These are phyloP conservation scores for Bruguiera hainesii DNA, from an alignment of 441 rosid genomes.

Conservation along the genomic window DNA sequence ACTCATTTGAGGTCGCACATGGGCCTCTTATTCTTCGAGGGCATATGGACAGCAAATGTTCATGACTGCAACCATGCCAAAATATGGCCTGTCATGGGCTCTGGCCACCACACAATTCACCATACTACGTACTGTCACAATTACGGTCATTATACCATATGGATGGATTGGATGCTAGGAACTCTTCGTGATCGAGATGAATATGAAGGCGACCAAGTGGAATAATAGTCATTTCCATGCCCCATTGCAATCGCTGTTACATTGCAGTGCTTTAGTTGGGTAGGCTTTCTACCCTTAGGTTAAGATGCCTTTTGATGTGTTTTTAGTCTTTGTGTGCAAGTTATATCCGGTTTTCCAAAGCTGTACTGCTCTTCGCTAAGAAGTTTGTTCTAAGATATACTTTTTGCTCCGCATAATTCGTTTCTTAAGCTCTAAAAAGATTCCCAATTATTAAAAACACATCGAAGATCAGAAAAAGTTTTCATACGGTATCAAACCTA, in stretches of 20 bases:
- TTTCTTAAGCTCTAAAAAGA: neutral
- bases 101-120: conserved; percentile 97
- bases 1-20: conserved; percentile 73
- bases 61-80: conserved; percentile 87
- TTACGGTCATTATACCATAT: conserved; percentile 91
- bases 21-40: conserved; percentile 73
- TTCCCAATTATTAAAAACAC: no score
- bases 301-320: no score
- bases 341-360: conserved; percentile 7
- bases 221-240: conserved; percentile 24
- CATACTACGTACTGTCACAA: conserved; percentile 90
- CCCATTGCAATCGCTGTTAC: neutral
- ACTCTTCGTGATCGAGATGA: conserved; percentile 69
- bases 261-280: neutral
- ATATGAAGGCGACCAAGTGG: conserved; percentile 43
- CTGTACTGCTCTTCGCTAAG: conserved; percentile 2
- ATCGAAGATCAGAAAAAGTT: no score
- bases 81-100: conserved; percentile 92
- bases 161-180: conserved; percentile 98
- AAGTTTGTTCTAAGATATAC: conserved; percentile 1
- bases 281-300: conserved; percentile 8
- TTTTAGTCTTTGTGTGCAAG: conserved; percentile 11
- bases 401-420: conserved; percentile 1
- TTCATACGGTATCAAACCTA: no score
- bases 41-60: conserved; percentile 84